Conservation (phyloP, 1,284 basidiomycete genomes). For the Cutaneotrichosporon dermatis region DNA sequence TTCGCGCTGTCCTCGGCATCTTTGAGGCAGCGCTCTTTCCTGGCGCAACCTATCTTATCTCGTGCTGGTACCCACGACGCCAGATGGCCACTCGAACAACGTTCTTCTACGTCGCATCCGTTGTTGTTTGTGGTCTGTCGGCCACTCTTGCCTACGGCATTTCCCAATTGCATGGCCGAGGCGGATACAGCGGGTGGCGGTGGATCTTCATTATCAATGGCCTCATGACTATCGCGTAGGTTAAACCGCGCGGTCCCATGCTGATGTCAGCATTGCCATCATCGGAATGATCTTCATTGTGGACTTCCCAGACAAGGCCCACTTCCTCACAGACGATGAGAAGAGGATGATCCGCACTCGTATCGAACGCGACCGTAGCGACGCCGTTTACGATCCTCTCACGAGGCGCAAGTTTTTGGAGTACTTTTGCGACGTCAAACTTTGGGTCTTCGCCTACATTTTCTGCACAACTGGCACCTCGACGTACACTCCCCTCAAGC, state of each 20-base stretch:
- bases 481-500: too few relatives aligned
- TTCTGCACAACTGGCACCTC: slow-evolving; percentile 27
- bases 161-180: slow-evolving; percentile 8
- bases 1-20: slow-evolving; percentile 47
- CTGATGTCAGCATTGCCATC: slow-evolving; percentile 11
- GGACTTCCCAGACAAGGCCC: slow-evolving; percentile 19
- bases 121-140: slow-evolving; percentile 15
- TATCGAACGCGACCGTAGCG: slow-evolving; percentile 27
- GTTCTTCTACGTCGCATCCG: slow-evolving; percentile 8
- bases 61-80: slow-evolving; percentile 50
- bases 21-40: slow-evolving; percentile 45
- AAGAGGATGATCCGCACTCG: slow-evolving; percentile 10
- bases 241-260: neutral
- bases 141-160: slow-evolving; percentile 11
- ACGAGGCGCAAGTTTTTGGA: slow-evolving; percentile 37
- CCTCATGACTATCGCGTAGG: slow-evolving; percentile 6
- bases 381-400: slow-evolving; percentile 47
- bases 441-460: slow-evolving; percentile 50
- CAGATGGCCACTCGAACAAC: slow-evolving; percentile 41
- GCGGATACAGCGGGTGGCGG: slow-evolving; percentile 11
- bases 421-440: slow-evolving; percentile 48
- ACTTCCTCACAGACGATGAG: slow-evolving; percentile 10
- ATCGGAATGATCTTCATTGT: slow-evolving; percentile 6
- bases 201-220: slow-evolving; percentile 16
- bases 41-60: slow-evolving; percentile 48